Conservation (phyloP, 208 protist species). For the Trypanosoma mega region DNA sequence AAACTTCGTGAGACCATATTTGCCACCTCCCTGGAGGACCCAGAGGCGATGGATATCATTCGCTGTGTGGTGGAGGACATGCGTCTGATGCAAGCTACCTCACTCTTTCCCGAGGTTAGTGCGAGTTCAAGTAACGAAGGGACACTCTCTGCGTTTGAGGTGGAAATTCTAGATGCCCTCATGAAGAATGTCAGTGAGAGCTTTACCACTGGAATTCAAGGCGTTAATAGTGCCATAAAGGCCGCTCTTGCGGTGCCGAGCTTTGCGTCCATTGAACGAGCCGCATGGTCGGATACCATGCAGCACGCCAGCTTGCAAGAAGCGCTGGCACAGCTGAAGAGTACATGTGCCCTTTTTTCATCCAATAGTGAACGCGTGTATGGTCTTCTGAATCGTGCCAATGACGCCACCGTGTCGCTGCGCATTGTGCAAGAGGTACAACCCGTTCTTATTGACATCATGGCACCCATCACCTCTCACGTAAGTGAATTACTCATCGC, state of each 20-base stretch:
- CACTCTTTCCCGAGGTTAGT: slow-evolving; percentile 37
- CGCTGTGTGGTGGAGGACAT: slow-evolving; percentile 70
- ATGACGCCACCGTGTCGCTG: slow-evolving; percentile 26
- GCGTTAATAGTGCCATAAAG: slow-evolving; percentile 46
- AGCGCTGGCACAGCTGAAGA: slow-evolving; percentile 78
- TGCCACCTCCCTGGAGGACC: slow-evolving; percentile 66
- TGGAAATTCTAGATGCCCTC: slow-evolving; percentile 51
- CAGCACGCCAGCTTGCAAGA: slow-evolving; percentile 49
- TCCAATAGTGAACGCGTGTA: slow-evolving; percentile 45
- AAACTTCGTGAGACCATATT: slow-evolving; percentile 65
- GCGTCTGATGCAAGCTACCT: slow-evolving; percentile 77
- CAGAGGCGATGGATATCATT: slow-evolving; percentile 75
- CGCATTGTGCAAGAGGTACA: slow-evolving; percentile 66
- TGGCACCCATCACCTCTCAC: slow-evolving; percentile 39
- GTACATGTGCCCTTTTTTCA: slow-evolving; percentile 68
- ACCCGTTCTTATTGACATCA: slow-evolving; percentile 68
- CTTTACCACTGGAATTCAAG: slow-evolving; percentile 46
- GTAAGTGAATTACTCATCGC: slow-evolving; percentile 43
- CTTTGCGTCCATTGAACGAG: slow-evolving; percentile 35
- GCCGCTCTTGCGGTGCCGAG: slow-evolving; percentile 50
- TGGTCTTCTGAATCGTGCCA: slow-evolving; percentile 30
- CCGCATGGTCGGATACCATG: slow-evolving; percentile 32
- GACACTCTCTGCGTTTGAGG: slow-evolving; percentile 35
- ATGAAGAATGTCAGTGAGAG: slow-evolving; percentile 60
- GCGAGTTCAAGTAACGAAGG: not conserved